phyloP scores from a whole-genome alignment of 139 green algal genomes.

The Chlorella sp. region DNA sequence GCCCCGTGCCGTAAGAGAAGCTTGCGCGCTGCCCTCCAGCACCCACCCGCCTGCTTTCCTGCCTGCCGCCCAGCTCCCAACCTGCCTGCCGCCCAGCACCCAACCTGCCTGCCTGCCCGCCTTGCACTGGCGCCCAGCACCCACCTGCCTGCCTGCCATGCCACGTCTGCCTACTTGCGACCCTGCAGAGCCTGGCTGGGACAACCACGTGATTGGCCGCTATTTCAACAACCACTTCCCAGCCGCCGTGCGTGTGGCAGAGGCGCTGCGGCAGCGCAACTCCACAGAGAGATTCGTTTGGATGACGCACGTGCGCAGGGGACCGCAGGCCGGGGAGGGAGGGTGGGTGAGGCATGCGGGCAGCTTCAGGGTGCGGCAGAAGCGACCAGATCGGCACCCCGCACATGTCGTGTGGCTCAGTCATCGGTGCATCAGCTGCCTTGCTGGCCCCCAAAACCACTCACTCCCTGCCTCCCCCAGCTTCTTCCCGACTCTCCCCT shows the following conservation, averaged over 20 bases:
- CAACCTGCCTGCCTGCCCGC: neutral
- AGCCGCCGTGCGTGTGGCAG: conserved; percentile 40
- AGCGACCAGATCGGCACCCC: neutral
- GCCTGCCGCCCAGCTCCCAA: neutral
- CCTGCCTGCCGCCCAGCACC: neutral
- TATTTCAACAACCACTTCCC: conserved; percentile 68
- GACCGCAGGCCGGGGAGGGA: too few relatives aligned
- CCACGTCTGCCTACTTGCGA: too few relatives aligned
- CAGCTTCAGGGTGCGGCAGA: neutral
- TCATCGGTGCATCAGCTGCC: neutral
- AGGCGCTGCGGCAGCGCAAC: conserved; percentile 20
- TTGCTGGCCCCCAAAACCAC: conserved; percentile 22
- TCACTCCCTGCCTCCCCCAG: neutral
- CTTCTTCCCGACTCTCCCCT: too few relatives aligned
- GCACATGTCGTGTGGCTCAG: neutral
- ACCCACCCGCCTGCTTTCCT: neutral
- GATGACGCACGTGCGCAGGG: neutral
- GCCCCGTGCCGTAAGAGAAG: too few relatives aligned
- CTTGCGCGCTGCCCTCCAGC: too few relatives aligned
- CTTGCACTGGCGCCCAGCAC: neutral
- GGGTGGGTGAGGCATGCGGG: too few relatives aligned
- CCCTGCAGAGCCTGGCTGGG: conserved; percentile 9
- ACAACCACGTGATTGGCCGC: conserved; percentile 61
- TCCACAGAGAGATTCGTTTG: conserved; percentile 48
- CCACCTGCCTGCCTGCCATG: neutral